These are phyloP conservation scores for Zoysia matrella DNA, from an alignment of 202 grass and related monocot genomes.

Conservation along the genomic window DNA sequence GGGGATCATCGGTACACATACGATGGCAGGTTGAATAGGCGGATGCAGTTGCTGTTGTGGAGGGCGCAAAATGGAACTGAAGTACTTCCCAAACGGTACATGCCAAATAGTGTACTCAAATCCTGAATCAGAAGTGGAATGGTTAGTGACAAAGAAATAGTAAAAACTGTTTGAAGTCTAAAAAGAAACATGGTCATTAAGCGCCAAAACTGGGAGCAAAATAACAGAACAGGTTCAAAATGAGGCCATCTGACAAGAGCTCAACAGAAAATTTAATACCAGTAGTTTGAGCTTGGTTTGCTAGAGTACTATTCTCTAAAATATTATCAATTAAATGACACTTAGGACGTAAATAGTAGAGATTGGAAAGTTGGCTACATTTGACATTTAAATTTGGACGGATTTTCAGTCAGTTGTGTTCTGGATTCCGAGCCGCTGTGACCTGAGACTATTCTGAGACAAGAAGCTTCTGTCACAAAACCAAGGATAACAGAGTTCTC, in stretches of 20 bases:
- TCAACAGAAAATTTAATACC: not conserved
- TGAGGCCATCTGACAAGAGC: not conserved
- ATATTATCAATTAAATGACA: not conserved
- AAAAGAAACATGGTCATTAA: constrained; percentile 8
- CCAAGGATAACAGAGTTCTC: not conserved
- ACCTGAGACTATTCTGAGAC: not conserved
- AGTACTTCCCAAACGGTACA: constrained; percentile 47
- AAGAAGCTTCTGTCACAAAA: constrained; percentile 7
- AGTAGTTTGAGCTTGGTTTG: not conserved
- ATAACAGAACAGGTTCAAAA: not conserved
- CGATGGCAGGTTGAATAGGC: constrained; percentile 48
- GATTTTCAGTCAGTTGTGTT: not conserved
- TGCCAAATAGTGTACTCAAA: constrained; percentile 53
- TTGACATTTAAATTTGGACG: not conserved
- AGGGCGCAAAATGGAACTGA: constrained; percentile 57
- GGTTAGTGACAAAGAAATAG: constrained; percentile 16
- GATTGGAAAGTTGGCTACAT: not conserved
- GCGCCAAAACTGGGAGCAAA: not conserved
- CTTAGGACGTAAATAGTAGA: not conserved
- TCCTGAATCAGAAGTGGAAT: constrained; percentile 48
- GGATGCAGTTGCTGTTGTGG: constrained; percentile 54
- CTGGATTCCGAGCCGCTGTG: not conserved
- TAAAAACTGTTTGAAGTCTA: not conserved
- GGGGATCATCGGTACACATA: constrained; percentile 10
- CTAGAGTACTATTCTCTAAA: not conserved